Base-by-base conservation (phyloP, 176 grass and related monocot species). In the Neostapfia colusana region DNA sequence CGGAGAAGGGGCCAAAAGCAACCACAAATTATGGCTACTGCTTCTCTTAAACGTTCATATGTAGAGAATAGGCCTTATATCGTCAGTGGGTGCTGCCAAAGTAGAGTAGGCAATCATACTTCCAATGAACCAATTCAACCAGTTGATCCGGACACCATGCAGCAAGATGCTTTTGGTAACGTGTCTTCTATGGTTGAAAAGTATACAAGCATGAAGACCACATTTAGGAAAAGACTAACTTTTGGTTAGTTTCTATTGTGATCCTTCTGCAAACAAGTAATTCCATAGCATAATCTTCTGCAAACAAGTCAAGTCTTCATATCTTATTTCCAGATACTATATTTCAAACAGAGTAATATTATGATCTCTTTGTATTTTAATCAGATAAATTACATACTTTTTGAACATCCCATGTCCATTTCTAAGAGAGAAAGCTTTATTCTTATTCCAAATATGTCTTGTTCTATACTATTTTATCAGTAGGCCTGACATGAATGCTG, bases 111-210 rank as follows among this genome's bases (percentile, higher is more conserved):
- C n/a, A 85, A 65, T 74, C 74, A 83, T 65, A 41, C 76, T 56
- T 45, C 51, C 82, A 86, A 46, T 65, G 87, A 92, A 69, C 87
- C 82, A 84, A 81, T 81, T 61, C 87, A 95, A 79, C 38, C 35
- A 23, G 70, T 79, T 60, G 83, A 76, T 50, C 81, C n/a, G 65
- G 91, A 99, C 88, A 67, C 72, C 82, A 43, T 67, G 20, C 89
- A 80, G 20, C 87, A 80, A 86, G 95, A 95, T 62, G 41, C 64
- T 75, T 55, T 76, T 80, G 76, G 68, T 27, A 94, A 70, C 48
- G 81, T 99, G 49, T 99, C 85, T 71, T 99, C 95, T 69, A 92
- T 99, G 91, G 77, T 82, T 71, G 87, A 94, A 82, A 99, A 99
- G 69, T 99, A 95, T 82, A 94, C 49, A 79, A 81, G 67, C 69